Conservation (phyloP, 176 grass and related monocot species). For the Aegilops bicornis region DNA sequence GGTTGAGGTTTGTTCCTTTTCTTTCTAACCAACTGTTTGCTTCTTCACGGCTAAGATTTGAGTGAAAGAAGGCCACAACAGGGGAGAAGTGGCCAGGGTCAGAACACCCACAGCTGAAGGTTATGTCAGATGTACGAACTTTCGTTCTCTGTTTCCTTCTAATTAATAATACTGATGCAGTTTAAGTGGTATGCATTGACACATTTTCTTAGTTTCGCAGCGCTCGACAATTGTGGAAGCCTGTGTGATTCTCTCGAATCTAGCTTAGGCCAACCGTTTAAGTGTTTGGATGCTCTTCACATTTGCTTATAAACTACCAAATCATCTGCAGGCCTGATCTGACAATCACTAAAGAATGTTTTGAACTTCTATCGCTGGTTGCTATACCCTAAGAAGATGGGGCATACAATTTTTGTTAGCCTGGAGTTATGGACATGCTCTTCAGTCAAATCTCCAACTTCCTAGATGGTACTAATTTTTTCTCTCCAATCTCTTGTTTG, state of each 20-base stretch:
- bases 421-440: constrained; percentile 65
- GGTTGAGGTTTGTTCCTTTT: too few species aligned
- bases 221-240: background rate
- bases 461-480: constrained; percentile 52
- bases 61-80: too few species aligned
- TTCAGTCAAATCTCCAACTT: constrained; percentile 59
- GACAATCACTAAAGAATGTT: constrained; percentile 59
- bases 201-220: background rate
- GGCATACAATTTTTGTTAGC: constrained; percentile 59
- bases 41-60: too few species aligned
- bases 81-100: too few species aligned
- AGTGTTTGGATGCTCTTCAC: background rate
- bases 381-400: constrained; percentile 56
- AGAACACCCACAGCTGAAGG: background rate
- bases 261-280: background rate
- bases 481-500: background rate
- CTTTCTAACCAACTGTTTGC: too few species aligned
- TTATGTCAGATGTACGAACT: constrained; percentile 54
- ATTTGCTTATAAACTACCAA: constrained; percentile 37
- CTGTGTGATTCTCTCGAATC: background rate
- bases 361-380: constrained; percentile 75
- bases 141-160: background rate
- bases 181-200: background rate
- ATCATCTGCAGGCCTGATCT: constrained; percentile 21
- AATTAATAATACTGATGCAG: background rate